Base-by-base conservation (phyloP, 345 rosid genomes). In the Euphorbia peplus region DNA sequence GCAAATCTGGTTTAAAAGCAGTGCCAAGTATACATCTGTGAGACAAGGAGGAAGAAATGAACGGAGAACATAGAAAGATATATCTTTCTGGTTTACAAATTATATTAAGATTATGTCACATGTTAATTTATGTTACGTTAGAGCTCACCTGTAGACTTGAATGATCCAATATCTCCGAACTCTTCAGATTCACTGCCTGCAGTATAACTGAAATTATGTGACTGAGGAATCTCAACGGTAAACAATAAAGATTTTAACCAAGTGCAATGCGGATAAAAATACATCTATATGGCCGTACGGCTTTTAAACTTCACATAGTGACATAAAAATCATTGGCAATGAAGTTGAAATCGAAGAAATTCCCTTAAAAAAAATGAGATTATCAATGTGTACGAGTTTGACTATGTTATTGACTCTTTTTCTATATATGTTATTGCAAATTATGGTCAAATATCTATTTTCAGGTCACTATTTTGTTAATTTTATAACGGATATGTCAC, bases 131-230 rank as follows among this genome's bases (percentile, higher is more conserved):
- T 26, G 29, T 28, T 11, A 42, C n/a, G n/a, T 68, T 37, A 63
- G 72, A 70, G 68, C 81, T 84, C 78, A 93, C 98, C 95, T 86
- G 96, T 61, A 78, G 70, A 76, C 79, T 82, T 64, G 89, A 81
- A 79, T 79, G 89, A 71, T 81, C 87, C 88, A 93, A 76, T 68
- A 90, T 89, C 42, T 84, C 88, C 50, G 97, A 91, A 78, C 97
- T 93, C 81, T 81, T 93, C 68, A 93, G 79, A 83, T 91, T 84
- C 54, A 93, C 98, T 9, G 96, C 97, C 97, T 93, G 92, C 84
- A 82, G 53, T 71, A 70, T 65, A 66, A 81, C 75, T 66, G 78
- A 79, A 82, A 73, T 58, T 64, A 68, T 21, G 73, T 79, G 75
- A 88, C 77, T 55, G 74, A 50, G 26, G 62, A 74, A 61, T 75